Evolutionary conservation across 2,329 filamentous ascomycete species (phyloP).

Genomic region (Thelonectria olida): DNA sequence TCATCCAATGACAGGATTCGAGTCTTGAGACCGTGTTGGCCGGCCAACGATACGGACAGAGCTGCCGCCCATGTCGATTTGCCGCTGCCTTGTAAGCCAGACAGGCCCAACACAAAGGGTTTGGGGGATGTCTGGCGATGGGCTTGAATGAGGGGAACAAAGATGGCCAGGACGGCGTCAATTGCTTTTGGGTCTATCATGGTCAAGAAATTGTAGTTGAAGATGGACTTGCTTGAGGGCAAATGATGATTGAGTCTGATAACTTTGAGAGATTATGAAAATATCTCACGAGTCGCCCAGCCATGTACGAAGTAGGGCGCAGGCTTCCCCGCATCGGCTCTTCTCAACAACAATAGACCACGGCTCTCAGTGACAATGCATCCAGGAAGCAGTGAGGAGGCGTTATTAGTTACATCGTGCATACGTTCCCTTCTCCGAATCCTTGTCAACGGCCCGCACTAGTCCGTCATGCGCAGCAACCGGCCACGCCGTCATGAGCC

Average conservation of each 20-base stretch:
- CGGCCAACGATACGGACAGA: conserved; percentile 24
- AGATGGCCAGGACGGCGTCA: conserved; percentile 27
- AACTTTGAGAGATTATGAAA: neutral
- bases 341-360: neutral
- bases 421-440: neutral
- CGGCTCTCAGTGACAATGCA: neutral
- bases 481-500: neutral
- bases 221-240: neutral
- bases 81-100: conserved; percentile 38
- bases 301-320: too few species aligned
- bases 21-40: conserved; percentile 28
- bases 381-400: neutral
- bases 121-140: conserved; percentile 22
- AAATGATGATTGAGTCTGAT: neutral
- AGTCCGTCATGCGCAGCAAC: neutral
- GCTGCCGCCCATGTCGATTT: conserved; percentile 40
- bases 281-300: neutral
- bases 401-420: too few species aligned
- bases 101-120: conserved; percentile 35
- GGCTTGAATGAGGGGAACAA: conserved; percentile 26
- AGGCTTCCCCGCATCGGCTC: conserved; percentile 6
- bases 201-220: neutral
- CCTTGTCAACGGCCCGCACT: neutral
- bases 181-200: conserved; percentile 37
- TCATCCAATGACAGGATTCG: conserved; percentile 33